phyloP scores from a whole-genome alignment of 2,329 filamentous ascomycete genomes.

The Claviceps quebecensis region DNA sequence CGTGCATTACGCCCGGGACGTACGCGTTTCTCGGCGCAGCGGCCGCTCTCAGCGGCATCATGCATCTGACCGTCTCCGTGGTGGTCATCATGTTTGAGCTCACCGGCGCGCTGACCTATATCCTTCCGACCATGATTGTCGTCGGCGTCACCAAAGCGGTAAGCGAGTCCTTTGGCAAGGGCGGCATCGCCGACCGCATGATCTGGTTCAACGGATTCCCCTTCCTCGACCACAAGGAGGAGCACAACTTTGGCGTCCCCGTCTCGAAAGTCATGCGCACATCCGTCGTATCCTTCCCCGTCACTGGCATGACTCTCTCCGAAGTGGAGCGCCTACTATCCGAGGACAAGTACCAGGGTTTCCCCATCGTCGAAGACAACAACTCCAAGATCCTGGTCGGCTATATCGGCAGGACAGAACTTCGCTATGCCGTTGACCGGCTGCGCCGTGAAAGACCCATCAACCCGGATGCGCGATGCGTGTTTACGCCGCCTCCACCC shows the following conservation, averaged over 20 bases:
- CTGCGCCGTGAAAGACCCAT: slow-evolving; percentile 56
- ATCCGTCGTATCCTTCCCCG: slow-evolving; percentile 59
- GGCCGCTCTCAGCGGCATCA: slow-evolving; percentile 85
- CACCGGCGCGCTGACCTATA: slow-evolving; percentile 93
- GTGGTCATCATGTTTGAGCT: slow-evolving; percentile 99
- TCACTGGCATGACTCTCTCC: slow-evolving; percentile 59
- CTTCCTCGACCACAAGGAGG: slow-evolving; percentile 93
- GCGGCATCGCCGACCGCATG: slow-evolving; percentile 94
- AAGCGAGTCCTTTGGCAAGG: slow-evolving; percentile 80
- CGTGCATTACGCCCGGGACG: slow-evolving; percentile 93
- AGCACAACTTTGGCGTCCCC: slow-evolving; percentile 89
- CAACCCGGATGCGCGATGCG: slow-evolving; percentile 56
- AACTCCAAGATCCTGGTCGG: slow-evolving; percentile 62
- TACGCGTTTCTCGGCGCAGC: slow-evolving; percentile 92
- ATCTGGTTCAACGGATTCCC: slow-evolving; percentile 98
- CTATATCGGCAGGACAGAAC: slow-evolving; percentile 84
- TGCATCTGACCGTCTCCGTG: slow-evolving; percentile 94
- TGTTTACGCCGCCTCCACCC: slow-evolving; percentile 42
- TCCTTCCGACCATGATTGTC: slow-evolving; percentile 96
- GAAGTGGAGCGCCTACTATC: slow-evolving; percentile 63
- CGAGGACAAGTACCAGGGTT: slow-evolving; percentile 78
- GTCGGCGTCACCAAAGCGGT: slow-evolving; percentile 94
- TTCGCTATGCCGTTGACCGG: slow-evolving; percentile 79
- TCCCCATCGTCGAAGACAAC: slow-evolving; percentile 72
- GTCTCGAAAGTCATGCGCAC: slow-evolving; percentile 83